Conservation (phyloP, 805 yeast genomes). For the Suhomyces faveliae region DNA sequence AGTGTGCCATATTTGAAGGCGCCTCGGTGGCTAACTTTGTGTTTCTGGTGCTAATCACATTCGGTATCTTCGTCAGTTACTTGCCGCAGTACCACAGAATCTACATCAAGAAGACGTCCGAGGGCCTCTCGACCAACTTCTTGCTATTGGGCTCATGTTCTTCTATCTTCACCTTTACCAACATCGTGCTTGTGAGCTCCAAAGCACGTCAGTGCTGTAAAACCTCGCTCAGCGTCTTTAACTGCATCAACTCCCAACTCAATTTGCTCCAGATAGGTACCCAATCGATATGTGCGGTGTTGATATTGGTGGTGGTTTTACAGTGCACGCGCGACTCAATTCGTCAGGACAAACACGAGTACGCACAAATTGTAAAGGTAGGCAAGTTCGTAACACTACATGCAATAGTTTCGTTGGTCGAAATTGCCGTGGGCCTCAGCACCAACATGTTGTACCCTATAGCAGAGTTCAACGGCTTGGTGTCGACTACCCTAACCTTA, state of each 20-base stretch:
- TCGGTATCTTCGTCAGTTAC: conserved; percentile 70
- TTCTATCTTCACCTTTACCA: conserved; percentile 64
- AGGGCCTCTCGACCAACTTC: conserved; percentile 75
- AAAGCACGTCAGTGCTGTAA: conserved; percentile 64
- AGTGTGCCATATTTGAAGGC: conserved; percentile 45
- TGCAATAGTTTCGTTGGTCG: conserved; percentile 29
- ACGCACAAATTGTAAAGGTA: conserved; percentile 36
- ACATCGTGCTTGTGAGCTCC: conserved; percentile 59
- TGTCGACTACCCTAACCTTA: conserved; percentile 61
- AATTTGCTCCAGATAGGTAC: conserved; percentile 65
- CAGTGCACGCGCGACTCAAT: conserved; percentile 44
- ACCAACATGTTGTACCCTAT: conserved; percentile 29
- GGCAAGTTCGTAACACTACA: conserved; percentile 43
- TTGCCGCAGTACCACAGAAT: conserved; percentile 72
- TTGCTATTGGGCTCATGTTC: conserved; percentile 69
- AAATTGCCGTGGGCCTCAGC: conserved; percentile 34
- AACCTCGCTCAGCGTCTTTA: conserved; percentile 43
- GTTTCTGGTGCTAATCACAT: conserved; percentile 52
- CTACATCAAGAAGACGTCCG: conserved; percentile 57
- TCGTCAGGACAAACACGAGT: conserved; percentile 48
- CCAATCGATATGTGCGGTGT: conserved; percentile 58
- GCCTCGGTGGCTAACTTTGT: conserved; percentile 51
- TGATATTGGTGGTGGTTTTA: conserved; percentile 57
- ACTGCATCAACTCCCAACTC: conserved; percentile 64
- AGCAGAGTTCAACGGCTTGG: conserved; percentile 62